Percentiles rank a stretch among this genome's conserved stretches.
Conservation (phyloP, 2,329 filamentous ascomycete genomes). For the Ophiostoma angusticollis region DNA sequence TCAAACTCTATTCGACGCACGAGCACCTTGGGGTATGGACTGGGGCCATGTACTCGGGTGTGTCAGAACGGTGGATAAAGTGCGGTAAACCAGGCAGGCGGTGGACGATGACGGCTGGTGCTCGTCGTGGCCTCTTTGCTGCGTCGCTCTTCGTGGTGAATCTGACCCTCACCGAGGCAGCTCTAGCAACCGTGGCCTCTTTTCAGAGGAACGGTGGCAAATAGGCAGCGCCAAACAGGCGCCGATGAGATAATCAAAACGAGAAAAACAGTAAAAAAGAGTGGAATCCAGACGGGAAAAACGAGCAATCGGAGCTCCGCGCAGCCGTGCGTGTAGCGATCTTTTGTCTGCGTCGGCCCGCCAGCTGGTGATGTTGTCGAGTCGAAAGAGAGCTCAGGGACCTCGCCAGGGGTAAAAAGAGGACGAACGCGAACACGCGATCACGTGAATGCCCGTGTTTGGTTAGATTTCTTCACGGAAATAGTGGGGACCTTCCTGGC, state of each 20-base stretch:
- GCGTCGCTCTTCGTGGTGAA: not conserved
- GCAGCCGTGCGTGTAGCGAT: no score
- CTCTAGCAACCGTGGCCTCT: slow-evolving; percentile 11
- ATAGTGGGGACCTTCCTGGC: no score
- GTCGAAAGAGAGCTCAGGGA: no score
- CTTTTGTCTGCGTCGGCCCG: no score
- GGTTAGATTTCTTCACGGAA: no score
- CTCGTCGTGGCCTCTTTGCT: slow-evolving; percentile 2
- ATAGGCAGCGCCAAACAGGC: slow-evolving; percentile 5
- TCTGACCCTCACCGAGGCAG: not conserved
- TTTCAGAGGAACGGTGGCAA: slow-evolving; percentile 7
- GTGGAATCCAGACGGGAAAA: no score
- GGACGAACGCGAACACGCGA: no score
- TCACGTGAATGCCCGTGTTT: no score
- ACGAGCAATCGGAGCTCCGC: no score
- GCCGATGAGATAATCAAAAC: not conserved
- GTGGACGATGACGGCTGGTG: not conserved
- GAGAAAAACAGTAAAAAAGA: not conserved
- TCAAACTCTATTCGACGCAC: slow-evolving; percentile 3
- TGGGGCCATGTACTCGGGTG: slow-evolving; percentile 7
- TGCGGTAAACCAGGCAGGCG: not conserved
- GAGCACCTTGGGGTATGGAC: not conserved
- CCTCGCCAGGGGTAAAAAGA: no score
- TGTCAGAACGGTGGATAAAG: not conserved
- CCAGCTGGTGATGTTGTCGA: no score